Base-by-base conservation (phyloP, 2,329 filamentous ascomycete species). In the Cryphonectria japonica region DNA sequence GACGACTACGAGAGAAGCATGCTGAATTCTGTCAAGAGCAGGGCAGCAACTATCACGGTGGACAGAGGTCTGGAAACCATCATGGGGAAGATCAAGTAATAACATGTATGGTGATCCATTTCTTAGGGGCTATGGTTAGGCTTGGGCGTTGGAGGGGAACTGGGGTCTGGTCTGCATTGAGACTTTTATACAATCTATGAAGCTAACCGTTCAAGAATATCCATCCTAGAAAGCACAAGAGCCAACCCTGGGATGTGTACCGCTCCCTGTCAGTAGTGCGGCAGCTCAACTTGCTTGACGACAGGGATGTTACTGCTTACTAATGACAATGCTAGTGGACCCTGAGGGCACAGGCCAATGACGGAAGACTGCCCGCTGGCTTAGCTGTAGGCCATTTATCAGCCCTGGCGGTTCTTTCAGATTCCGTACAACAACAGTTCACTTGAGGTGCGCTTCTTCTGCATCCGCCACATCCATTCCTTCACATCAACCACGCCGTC, bases 1-100 rank as follows among this genome's bases (percentile, higher is more conserved):
- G 96, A 99, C 80, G 96, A 99, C 83, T 98, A 97, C 82, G 96
- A 98, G 81, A 87, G 95, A 75, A 88, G 89, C 72, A 94, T 98
- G 93, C 81, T 98, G 74, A 96, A 94, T 78, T 88, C 89, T 26
- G 92, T 98, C 65, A 98, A 98, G 85, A 90, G 90, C 2, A 89
- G 91, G 79, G 95, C 95, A n/a, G 95, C 94, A 9, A 93, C 94
- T 81, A 88, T 97, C 75, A 91, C 92, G 71, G 90, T 95, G 1
- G 91, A 92, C 73, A 88, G 94, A 73, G 95, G 94, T 0, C 82
- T 88, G 26, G 95, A 98, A 82, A 98, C 96, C 2, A 93, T 99
- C 73, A 98, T 99, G 95, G 91, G 93, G 73, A 95, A 93, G 82
- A 89, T 98, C 65, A 96, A 95, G 82, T 97, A 78, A 69, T 61